Conservation (phyloP, 1,284 basidiomycete genomes). For the Wolfiporia cocos region DNA sequence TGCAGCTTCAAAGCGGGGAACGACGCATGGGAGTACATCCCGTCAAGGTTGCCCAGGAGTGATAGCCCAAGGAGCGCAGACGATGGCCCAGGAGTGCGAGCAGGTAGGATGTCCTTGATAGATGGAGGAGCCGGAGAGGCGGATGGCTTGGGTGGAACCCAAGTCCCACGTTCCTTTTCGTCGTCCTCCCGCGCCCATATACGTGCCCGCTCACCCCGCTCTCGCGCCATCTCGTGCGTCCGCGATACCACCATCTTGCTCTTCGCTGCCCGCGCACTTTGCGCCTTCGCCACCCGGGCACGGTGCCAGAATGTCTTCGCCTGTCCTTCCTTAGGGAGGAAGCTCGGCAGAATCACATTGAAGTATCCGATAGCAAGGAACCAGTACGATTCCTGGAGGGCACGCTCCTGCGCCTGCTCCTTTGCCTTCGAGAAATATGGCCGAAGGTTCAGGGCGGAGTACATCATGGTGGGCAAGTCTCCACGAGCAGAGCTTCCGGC, state of each 20-base stretch:
- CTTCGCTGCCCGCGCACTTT: conserved; percentile 59
- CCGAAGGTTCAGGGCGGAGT: conserved; percentile 72
- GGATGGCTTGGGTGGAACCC: conserved; percentile 31
- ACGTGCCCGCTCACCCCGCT: conserved; percentile 52
- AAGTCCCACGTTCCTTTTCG: conserved; percentile 41
- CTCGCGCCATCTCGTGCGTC: conserved; percentile 55
- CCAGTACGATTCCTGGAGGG: conserved; percentile 60
- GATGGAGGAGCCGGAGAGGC: conserved; percentile 12
- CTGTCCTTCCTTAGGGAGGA: conserved; percentile 42
- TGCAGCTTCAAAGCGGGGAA: conserved; percentile 55
- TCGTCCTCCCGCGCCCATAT: conserved; percentile 72
- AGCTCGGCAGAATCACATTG: conserved; percentile 69
- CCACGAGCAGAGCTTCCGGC: conserved; percentile 35
- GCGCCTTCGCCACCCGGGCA: conserved; percentile 58
- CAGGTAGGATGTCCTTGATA: conserved; percentile 20
- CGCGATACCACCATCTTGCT: conserved; percentile 53
- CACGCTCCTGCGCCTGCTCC: conserved; percentile 26
- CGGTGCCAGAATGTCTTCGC: conserved; percentile 64
- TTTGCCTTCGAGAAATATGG: conserved; percentile 38
- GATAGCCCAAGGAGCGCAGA: conserved; percentile 69
- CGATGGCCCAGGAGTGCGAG: conserved; percentile 34
- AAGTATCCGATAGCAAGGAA: conserved; percentile 76
- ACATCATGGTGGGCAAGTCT: conserved; percentile 69
- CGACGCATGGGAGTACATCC: conserved; percentile 60
- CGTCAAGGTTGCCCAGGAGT: conserved; percentile 74